These are phyloP conservation scores for Oropetium thomaeum DNA, from an alignment of 176 grass and related monocot species.

Conservation along the genomic window DNA sequence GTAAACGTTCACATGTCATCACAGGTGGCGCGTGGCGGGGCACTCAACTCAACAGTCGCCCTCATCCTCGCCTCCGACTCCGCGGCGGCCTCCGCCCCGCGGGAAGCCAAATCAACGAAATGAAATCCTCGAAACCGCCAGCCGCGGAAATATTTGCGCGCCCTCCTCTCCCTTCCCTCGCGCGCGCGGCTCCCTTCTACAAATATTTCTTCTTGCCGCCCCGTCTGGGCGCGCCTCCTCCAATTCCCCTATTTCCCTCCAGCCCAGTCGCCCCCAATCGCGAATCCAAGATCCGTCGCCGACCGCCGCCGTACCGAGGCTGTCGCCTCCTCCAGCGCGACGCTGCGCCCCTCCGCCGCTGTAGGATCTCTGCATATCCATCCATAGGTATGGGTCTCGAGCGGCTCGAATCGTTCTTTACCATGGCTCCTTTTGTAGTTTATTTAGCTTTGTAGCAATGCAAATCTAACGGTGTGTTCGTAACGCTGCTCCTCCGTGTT, in stretches of 20 bases:
- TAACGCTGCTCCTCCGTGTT: neutral
- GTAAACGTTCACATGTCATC: too few relatives aligned
- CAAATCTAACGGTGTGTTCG: neutral
- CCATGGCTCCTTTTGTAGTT: neutral
- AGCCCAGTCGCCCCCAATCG: neutral
- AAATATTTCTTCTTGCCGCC: constrained; percentile 3
- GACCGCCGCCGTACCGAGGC: neutral
- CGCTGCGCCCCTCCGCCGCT: neutral
- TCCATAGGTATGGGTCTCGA: neutral
- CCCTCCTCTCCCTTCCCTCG: neutral
- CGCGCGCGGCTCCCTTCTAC: neutral
- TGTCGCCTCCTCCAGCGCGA: neutral
- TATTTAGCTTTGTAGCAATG: too few relatives aligned
- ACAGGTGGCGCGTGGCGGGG: neutral
- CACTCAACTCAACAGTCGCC: too few relatives aligned
- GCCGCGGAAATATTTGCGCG: constrained; percentile 28
- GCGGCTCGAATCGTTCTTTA: neutral
- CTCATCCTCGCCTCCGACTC: neutral
- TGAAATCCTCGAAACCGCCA: constrained; percentile 2
- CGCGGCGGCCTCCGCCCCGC: neutral
- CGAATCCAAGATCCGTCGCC: constrained; percentile 7
- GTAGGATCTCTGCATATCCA: neutral
- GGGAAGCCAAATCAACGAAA: constrained; percentile 17
- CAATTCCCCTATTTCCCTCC: neutral
- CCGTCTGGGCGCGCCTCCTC: neutral